Percentiles rank a stretch among this genome's conserved stretches.
Conservation (phyloP, 2,329 filamentous ascomycete genomes). For the Xylariaceae sp. region DNA sequence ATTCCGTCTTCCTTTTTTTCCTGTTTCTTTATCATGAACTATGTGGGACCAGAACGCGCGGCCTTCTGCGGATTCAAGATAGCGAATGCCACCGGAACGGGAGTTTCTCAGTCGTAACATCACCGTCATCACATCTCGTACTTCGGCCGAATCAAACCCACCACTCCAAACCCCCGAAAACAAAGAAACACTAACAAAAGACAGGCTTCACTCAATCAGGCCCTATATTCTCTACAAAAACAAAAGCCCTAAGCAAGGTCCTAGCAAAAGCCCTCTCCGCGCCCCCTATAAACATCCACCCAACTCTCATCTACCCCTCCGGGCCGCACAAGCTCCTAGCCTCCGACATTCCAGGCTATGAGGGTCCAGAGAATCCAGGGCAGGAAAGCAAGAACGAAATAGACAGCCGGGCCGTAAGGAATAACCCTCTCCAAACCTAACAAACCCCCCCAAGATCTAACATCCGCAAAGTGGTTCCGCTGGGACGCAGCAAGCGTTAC, state of each 20-base stretch:
- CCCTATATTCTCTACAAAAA: constrained; percentile 79
- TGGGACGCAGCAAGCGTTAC: constrained; percentile 59
- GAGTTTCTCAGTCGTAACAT: too few species aligned
- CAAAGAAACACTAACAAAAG: background rate
- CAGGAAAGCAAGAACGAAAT: constrained; percentile 37
- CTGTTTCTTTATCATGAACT: too few species aligned
- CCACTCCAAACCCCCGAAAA: background rate
- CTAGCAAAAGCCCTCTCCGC: constrained; percentile 67
- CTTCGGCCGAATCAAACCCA: too few species aligned
- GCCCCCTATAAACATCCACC: constrained; percentile 50
- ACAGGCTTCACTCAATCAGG: constrained; percentile 87
- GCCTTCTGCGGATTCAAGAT: too few species aligned
- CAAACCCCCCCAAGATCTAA: background rate
- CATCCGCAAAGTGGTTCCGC: constrained; percentile 71
- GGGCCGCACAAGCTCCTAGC: constrained; percentile 60
- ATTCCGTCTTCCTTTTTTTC: too few species aligned
- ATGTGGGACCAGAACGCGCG: too few species aligned
- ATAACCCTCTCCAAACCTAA: background rate
- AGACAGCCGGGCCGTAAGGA: constrained; percentile 60
- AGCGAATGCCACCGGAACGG: too few species aligned
- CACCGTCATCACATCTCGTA: too few species aligned
- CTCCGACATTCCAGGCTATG: constrained; percentile 66
- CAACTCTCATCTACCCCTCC: constrained; percentile 63
- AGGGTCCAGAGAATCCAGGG: constrained; percentile 38
- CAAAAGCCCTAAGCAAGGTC: constrained; percentile 77